These are phyloP conservation scores for sunflower (Helianthus annuus) DNA, from an alignment of 129 eudicot species.

Conservation along the genomic window HanXRQr2.0-SUNRISE NC_035440.2:67675711-67676210, in stretches of 20 bases:
- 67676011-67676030: conserved; percentile 77
- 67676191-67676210: too few species aligned
- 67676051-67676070: conserved; percentile 42
- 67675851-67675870: too few species aligned
- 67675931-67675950: neutral
- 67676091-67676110: conserved; percentile 84
- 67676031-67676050: conserved; percentile 88
- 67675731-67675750: too few species aligned
- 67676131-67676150: conserved; percentile 29
- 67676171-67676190: conserved; percentile 41
- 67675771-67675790: too few species aligned
- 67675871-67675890: too few species aligned
- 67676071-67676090: conserved; percentile 63
- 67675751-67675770: too few species aligned
- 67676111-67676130: conserved; percentile 75
- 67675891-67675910: too few species aligned
- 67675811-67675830: too few species aligned
- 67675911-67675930: too few species aligned
- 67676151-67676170: conserved; percentile 43
- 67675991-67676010: conserved; percentile 72
- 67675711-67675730: too few species aligned
- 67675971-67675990: conserved; percentile 72
- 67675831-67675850: too few species aligned
- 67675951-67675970: conserved; percentile 41
- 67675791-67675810: too few species aligned